Evolutionary conservation across 2,329 filamentous ascomycete genomes (phyloP), one percentile per base, ranked within the genome.

Genomic region (Chaetomium sp.): DNA sequence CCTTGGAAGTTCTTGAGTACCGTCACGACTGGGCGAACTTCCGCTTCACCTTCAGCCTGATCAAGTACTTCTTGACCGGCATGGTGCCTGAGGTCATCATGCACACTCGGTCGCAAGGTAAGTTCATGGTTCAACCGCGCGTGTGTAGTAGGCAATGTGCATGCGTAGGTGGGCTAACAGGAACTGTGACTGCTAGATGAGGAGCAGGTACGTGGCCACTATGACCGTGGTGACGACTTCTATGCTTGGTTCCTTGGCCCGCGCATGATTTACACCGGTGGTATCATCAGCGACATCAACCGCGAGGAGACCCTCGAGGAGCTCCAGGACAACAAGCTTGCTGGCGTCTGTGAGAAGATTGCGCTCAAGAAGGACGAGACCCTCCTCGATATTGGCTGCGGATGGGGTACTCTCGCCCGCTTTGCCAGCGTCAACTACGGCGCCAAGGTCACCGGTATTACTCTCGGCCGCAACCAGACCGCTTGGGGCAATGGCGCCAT

Each of bases 181-280:
- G 33, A 4, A n/a, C 37, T 19, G 37, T 50, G 32, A 53, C 41
- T 8, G 19, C 11, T 63, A 90, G 92, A 97, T 66, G 91, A 96
- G 81, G 92, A 97, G 74, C 94, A 97, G 76, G 91, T 97, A 55
- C 90, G 91, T 70, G 90, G 91, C 72, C 91, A 96, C 78, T 99
- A 99, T 74, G 94, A 97, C 80, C 87, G 91, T 62, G 94, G 94
- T 69, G 91, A 99, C 71, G 94, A 97, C 75, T 96, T 96, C 77
- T 99, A 99, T 79, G 87, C 84, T 71, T 99, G 91, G 91, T 97
- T 97, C 81, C 83, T 97, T 61, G 94, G 94, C 59, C 92, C 92
- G 57, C 91, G 92, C 69, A 99, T 97, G 94, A 90, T 97, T 74
- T 97, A 97, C 79, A 99, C 94, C 51, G 95, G 89, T 50, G 94